These are phyloP conservation scores for Ogataea nakhonphanomensis DNA, from an alignment of 805 yeast genomes.

Conservation along the genomic window DNA sequence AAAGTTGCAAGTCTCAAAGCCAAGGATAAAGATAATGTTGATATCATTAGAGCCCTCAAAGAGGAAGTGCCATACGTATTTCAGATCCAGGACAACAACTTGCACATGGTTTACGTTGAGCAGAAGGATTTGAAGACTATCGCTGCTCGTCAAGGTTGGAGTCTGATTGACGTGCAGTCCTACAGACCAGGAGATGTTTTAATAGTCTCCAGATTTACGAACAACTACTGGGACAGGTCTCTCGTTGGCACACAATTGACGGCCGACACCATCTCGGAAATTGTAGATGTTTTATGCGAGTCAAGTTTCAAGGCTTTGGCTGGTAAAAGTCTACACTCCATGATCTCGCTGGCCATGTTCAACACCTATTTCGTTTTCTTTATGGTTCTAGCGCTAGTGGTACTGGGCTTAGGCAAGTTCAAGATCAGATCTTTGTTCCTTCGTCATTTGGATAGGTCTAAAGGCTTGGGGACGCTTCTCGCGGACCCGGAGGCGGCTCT, in stretches of 20 bases:
- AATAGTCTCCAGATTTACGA: constrained; percentile 41
- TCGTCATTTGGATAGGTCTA: background rate
- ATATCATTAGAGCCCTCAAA: constrained; percentile 47
- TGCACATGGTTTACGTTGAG: constrained; percentile 49
- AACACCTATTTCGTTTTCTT: constrained; percentile 10
- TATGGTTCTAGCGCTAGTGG: constrained; percentile 5
- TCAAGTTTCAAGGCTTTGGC: constrained; percentile 8
- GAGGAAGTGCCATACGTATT: constrained; percentile 45
- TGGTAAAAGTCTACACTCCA: constrained; percentile 11
- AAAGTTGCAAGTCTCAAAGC: constrained; percentile 43
- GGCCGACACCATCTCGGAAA: constrained; percentile 7
- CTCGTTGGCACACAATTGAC: constrained; percentile 11
- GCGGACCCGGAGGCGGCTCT: constrained; percentile 8
- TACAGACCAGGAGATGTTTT: constrained; percentile 54
- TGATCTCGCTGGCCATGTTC: constrained; percentile 5
- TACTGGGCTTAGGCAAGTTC: constrained; percentile 1
- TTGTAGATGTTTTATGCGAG: constrained; percentile 11
- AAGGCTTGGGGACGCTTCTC: constrained; percentile 4
- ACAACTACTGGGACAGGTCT: constrained; percentile 23
- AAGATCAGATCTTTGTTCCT: background rate
- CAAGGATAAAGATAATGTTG: constrained; percentile 39
- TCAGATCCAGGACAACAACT: constrained; percentile 31
- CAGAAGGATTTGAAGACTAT: constrained; percentile 30
- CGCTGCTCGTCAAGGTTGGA: constrained; percentile 34
- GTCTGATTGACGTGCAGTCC: constrained; percentile 29